Conservation (phyloP, 148 eudicot species). For the Selenicereus undatus region DNA sequence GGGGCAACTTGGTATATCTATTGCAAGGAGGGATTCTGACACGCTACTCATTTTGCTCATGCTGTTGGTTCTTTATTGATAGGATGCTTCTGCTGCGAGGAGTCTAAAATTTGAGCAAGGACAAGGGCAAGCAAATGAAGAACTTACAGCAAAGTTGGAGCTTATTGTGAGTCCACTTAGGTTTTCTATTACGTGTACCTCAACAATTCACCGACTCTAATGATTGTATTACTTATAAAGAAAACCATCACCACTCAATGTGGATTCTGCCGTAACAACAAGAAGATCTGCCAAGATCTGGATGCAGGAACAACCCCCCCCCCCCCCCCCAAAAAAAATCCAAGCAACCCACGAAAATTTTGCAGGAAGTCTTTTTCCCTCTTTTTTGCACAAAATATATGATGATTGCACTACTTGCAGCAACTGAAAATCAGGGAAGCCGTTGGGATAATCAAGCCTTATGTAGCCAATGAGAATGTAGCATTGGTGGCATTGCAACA, state of each 20-base stretch:
- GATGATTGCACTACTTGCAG: slow-evolving; percentile 33
- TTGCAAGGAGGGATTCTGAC: neutral
- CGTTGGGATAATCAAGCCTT: slow-evolving; percentile 47
- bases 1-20: neutral
- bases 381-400: no score
- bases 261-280: no score
- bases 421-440: slow-evolving; percentile 49
- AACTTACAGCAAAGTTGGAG: slow-evolving; percentile 43
- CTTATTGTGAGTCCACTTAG: slow-evolving; percentile 35
- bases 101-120: slow-evolving; percentile 15
- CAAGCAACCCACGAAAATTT: no score
- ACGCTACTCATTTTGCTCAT: neutral
- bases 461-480: slow-evolving; percentile 32
- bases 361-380: no score
- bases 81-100: slow-evolving; percentile 30
- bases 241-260: no score
- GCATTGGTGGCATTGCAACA: slow-evolving; percentile 51
- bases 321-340: no score
- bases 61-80: neutral
- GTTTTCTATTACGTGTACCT: neutral
- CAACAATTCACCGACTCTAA: neutral
- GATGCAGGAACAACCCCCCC: no score
- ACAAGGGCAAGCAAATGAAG: slow-evolving; percentile 27
- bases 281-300: no score
- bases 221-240: neutral